Evolutionary conservation across 2,329 filamentous ascomycete genomes (phyloP).

Genomic region (Neofusicoccum ribis): DNA sequence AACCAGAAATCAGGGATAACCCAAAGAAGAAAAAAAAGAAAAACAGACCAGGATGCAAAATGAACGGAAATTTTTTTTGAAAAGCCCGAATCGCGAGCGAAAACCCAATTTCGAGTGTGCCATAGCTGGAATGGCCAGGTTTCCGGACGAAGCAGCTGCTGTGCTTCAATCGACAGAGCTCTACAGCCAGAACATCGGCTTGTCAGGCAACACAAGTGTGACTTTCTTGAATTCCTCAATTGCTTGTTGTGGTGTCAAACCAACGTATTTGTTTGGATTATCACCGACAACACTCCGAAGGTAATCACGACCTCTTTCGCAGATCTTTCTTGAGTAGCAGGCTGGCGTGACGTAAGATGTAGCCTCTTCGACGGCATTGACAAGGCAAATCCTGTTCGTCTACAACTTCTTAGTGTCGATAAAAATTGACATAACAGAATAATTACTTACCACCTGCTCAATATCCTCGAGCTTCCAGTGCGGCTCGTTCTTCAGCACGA

Average conservation of each 20-base stretch:
- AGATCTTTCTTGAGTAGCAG: background rate
- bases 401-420: background rate
- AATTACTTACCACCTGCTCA: background rate
- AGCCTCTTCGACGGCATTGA: background rate
- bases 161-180: too few species aligned
- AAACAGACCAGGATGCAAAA: too few species aligned
- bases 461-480: background rate
- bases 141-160: too few species aligned
- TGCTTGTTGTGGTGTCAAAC: background rate
- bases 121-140: too few species aligned
- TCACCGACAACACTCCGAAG: background rate
- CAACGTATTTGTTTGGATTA: too few species aligned
- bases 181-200: background rate
- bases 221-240: background rate
- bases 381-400: background rate
- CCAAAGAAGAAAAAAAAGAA: too few species aligned
- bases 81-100: too few species aligned
- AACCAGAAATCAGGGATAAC: too few species aligned
- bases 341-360: background rate
- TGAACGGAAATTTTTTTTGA: too few species aligned
- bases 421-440: background rate
- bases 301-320: background rate
- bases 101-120: too few species aligned
- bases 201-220: too few species aligned
- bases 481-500: background rate